phyloP scores from a whole-genome alignment of 164 flowering plant genomes.

The Stephania japonica region DNA sequence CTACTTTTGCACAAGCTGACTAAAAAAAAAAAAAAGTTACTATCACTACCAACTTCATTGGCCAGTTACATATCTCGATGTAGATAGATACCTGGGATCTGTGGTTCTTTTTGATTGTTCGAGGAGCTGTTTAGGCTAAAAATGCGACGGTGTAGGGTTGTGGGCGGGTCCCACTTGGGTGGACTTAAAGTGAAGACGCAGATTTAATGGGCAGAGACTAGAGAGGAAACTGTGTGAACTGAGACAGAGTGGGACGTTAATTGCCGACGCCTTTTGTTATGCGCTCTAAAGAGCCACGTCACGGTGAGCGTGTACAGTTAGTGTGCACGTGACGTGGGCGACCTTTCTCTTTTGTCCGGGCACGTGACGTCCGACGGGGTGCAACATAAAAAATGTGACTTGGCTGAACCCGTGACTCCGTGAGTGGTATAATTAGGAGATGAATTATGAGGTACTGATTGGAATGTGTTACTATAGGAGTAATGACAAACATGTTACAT shows the following conservation, averaged over 20 bases:
- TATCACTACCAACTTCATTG: background rate
- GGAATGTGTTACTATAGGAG: background rate
- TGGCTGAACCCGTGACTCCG: background rate
- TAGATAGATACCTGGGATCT: background rate
- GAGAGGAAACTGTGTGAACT: background rate
- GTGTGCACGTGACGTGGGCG: background rate
- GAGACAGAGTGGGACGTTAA: background rate
- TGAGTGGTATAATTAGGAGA: background rate
- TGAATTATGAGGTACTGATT: background rate
- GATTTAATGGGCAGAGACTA: too few species aligned
- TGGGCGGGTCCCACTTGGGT: background rate
- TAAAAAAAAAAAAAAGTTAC: too few species aligned
- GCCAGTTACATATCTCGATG: too few species aligned
- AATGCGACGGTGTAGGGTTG: background rate
- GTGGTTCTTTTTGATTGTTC: background rate
- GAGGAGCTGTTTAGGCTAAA: background rate
- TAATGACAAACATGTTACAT: background rate
- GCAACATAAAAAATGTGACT: too few species aligned
- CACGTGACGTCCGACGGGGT: background rate
- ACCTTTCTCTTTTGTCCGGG: background rate
- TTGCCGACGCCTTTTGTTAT: background rate
- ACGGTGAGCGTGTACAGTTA: background rate
- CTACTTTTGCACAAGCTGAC: too few species aligned
- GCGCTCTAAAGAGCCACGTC: background rate
- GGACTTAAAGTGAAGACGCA: background rate